phyloP scores from a whole-genome alignment of 169 alveolate species.

The Eimeria necatrix region DNA sequence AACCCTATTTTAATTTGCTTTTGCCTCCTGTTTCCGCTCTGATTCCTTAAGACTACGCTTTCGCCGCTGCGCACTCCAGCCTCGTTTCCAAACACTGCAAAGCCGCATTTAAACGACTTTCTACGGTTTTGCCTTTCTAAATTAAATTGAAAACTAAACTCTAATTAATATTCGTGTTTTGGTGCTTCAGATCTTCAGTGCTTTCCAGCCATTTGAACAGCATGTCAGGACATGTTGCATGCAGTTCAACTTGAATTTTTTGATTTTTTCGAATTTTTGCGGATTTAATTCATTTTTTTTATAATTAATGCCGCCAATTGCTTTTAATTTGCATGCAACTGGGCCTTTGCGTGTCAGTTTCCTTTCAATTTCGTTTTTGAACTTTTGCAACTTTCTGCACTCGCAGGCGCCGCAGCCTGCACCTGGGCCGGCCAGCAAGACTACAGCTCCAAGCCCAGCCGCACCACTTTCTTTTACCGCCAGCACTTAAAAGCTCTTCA shows the following conservation, averaged over 20 bases:
- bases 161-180: background rate
- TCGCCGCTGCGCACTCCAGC: background rate
- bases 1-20: background rate
- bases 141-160: background rate
- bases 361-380: background rate
- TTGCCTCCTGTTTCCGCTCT: background rate
- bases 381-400: background rate
- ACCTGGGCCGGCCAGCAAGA: conserved; percentile 12
- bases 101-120: background rate
- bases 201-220: background rate
- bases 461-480: background rate
- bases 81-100: background rate
- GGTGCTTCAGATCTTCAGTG: background rate
- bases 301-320: background rate
- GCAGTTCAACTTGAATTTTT: background rate
- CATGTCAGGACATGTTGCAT: background rate
- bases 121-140: background rate
- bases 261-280: background rate
- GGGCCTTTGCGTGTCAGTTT: no score
- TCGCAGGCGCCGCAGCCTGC: background rate
- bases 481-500: background rate
- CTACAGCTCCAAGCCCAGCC: background rate
- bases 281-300: background rate
- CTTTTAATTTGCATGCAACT: background rate
- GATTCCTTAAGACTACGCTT: no score